Evolutionary conservation across 169 alveolate species (phyloP), one percentile per base, ranked within the genome.

Genomic region (Miamiensis avidus): DNA sequence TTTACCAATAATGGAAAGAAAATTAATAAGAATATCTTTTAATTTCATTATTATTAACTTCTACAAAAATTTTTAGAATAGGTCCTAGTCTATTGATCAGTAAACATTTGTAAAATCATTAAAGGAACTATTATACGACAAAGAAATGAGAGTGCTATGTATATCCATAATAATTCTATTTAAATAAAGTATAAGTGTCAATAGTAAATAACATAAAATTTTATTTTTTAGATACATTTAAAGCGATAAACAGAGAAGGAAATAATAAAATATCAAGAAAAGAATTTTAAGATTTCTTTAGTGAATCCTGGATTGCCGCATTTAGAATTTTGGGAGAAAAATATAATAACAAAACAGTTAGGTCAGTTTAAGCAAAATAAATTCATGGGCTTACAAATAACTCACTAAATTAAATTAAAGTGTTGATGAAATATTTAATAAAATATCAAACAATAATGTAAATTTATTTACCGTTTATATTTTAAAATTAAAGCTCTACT

Each of bases 191-290:
- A 64, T 34, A 4, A 34, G 30, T 30, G 0, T 49, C 29, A 27
- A 34, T 79, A 34, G 28, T 1, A 79, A 34, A 20, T 27, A 49
- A n/a, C 16, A 4, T 79, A 0, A 28, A 34, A 79, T 49, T 11
- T 49, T 49, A 49, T 49, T 49, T 49, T 49, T 11, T 49, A 79
- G 84, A 79, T 49, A 27, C 84, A 34, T 79, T 34, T 25, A 64
- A 64, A 20, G 84, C 84, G 15, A 49, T 34, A 49, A 74, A 79
- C 15, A 79, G 29, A 30, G 84, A 79, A 34, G 34, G n/a, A 16
- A 74, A 79, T 34, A 79, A 79, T 28, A 79, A 65, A 64, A 79
- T 79, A 25, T 79, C 84, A n/a, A 79, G 84, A 79, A 79, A 79
- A 30, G 84, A 79, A 79, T 79, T 79, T 64, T 34, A 34, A 28